A percentile compares a stretch with the other conserved stretches of the same genome.
phyloP scores from a whole-genome alignment of 352 stramenopile genomes.

The Peronospora belbahrii region DNA sequence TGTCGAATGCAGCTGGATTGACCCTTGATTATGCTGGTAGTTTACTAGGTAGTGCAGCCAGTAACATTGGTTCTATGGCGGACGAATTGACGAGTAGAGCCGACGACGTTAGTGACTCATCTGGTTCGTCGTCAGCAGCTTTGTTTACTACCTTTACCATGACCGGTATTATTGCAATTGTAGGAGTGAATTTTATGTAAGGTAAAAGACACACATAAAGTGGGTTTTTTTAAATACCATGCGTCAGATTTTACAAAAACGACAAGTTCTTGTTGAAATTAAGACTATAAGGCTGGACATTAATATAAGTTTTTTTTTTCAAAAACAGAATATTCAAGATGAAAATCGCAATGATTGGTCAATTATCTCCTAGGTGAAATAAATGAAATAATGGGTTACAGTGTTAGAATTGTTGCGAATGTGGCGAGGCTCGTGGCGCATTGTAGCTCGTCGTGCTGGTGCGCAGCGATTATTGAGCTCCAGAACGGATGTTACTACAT shows the following conservation, averaged over 20 bases:
- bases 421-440: conserved; percentile 20
- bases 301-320: too few species aligned
- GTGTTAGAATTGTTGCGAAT: conserved; percentile 9
- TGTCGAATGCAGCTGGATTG: conserved; percentile 8
- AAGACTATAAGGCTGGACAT: too few species aligned
- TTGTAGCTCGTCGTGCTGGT: neutral
- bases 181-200: conserved; percentile 20
- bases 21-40: conserved; percentile 6
- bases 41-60: conserved; percentile 6
- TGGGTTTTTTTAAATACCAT: too few species aligned
- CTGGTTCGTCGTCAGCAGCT: conserved; percentile 5
- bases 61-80: conserved; percentile 5
- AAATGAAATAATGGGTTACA: neutral
- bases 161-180: neutral
- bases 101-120: too few species aligned
- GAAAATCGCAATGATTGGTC: conserved; percentile 14
- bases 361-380: neutral
- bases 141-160: conserved; percentile 12
- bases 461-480: conserved; percentile 2
- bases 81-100: conserved; percentile 12
- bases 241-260: too few species aligned
- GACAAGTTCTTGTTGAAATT: too few species aligned
- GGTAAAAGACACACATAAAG: neutral
- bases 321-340: too few species aligned
- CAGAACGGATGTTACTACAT: neutral